phyloP scores from a whole-genome alignment of 2,329 filamentous ascomycete genomes.

The Aspergillus glaucus region DNA sequence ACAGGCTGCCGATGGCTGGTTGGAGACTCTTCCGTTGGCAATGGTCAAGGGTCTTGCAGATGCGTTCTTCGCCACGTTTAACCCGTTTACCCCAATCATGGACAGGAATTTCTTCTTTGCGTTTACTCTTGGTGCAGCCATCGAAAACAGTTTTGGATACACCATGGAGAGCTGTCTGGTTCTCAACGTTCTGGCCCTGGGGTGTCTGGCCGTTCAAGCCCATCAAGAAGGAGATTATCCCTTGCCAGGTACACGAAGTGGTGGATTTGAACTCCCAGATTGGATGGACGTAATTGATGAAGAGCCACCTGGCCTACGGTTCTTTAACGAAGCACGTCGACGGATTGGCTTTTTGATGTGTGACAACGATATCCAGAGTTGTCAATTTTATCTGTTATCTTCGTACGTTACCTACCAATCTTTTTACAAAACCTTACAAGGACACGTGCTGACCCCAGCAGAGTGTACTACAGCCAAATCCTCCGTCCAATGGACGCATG shows the following conservation, averaged over 20 bases:
- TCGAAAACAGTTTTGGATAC: conserved; percentile 47
- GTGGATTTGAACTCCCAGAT: conserved; percentile 31
- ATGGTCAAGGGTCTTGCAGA: conserved; percentile 48
- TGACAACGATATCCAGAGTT: conserved; percentile 46
- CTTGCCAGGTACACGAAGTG: conserved; percentile 31
- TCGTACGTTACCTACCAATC: conserved; percentile 26
- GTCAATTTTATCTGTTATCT: conserved; percentile 48
- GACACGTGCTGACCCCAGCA: conserved; percentile 11
- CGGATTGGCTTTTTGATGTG: conserved; percentile 48
- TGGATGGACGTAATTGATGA: conserved; percentile 34
- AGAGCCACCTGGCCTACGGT: conserved; percentile 43
- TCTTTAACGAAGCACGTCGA: conserved; percentile 50
- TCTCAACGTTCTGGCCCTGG: conserved; percentile 47
- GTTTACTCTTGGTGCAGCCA: conserved; percentile 43
- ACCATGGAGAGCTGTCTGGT: conserved; percentile 49
- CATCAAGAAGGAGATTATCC: conserved; percentile 46
- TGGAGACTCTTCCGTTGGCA: conserved; percentile 43
- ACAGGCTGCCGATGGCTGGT: conserved; percentile 36
- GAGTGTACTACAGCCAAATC: conserved; percentile 47
- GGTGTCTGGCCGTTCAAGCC: conserved; percentile 45
- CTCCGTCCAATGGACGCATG: conserved; percentile 50
- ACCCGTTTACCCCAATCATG: conserved; percentile 48
- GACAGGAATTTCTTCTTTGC: conserved; percentile 49
- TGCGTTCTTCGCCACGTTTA: conserved; percentile 51
- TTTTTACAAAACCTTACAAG: neutral